phyloP scores from a whole-genome alignment of 331 rosid species.

The Prunus yedoensis region DNA sequence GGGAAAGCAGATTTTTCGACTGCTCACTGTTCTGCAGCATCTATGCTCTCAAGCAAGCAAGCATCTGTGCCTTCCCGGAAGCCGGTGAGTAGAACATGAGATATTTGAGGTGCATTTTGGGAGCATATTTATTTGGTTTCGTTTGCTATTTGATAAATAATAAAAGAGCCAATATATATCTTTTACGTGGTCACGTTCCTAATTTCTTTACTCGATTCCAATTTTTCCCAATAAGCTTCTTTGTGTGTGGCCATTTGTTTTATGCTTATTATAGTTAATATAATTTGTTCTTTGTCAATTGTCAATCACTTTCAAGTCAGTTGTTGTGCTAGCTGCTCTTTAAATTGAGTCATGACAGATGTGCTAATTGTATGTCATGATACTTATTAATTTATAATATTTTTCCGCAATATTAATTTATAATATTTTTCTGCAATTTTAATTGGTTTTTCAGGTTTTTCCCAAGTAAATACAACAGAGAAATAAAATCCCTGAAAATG shows the following conservation, averaged over 20 bases:
- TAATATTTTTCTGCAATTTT: not conserved
- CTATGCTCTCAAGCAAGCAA: constrained; percentile 90
- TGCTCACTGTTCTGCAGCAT: constrained; percentile 57
- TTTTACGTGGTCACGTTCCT: constrained; percentile 7
- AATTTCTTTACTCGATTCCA: constrained; percentile 12
- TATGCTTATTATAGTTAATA: not conserved
- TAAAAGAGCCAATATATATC: not conserved
- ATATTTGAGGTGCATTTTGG: not conserved
- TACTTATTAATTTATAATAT: not conserved
- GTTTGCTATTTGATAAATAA: not conserved
- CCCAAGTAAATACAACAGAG: constrained; percentile 92
- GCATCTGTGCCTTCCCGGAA: constrained; percentile 84
- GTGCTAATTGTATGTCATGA: not conserved
- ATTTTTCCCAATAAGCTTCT: constrained; percentile 5
- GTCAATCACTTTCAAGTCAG: constrained; percentile 16
- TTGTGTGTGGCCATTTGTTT: not conserved
- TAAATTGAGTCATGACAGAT: not conserved
- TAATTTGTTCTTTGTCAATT: not conserved
- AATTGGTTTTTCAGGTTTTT: constrained; percentile 48
- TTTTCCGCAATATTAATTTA: not conserved
- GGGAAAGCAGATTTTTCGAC: constrained; percentile 84
- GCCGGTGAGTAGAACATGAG: constrained; percentile 45
- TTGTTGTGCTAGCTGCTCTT: not conserved
- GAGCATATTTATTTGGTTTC: not conserved
- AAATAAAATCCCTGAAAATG: constrained; percentile 68